Percentiles rank a stretch among this genome's conserved stretches.
Evolutionary conservation across 768 basidiomycete species (phyloP).

Genomic region (Hysterangium stoloniferum): DNA sequence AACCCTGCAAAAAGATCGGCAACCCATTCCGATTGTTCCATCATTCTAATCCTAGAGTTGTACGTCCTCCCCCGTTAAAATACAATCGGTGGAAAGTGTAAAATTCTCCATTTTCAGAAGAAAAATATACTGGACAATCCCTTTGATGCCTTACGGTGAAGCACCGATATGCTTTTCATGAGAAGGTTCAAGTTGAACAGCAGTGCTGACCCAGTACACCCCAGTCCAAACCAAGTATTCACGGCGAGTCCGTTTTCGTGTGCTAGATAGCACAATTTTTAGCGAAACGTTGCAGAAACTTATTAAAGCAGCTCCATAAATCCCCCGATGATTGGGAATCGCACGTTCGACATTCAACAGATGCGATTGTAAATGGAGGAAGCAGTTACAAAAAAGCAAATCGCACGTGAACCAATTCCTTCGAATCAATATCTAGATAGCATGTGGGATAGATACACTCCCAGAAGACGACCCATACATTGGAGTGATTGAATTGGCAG

Average conservation of each 20-base stretch:
- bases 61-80: too few relatives aligned
- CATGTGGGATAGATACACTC: background rate
- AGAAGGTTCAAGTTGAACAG: slow-evolving; percentile 27
- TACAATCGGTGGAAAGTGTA: too few relatives aligned
- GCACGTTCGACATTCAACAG: background rate
- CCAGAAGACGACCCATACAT: background rate
- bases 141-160: slow-evolving; percentile 28
- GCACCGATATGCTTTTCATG: slow-evolving; percentile 30
- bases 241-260: background rate
- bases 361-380: background rate
- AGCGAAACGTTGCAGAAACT: background rate
- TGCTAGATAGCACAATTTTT: background rate
- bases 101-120: too few relatives aligned
- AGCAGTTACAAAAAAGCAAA: background rate
- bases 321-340: background rate
- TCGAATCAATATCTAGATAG: background rate
- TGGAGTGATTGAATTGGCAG: background rate
- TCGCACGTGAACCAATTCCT: background rate
- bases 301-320: background rate
- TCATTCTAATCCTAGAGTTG: too few relatives aligned
- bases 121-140: slow-evolving; percentile 34
- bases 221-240: slow-evolving; percentile 22
- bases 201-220: slow-evolving; percentile 22
- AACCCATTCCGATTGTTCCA: too few relatives aligned
- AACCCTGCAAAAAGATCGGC: too few relatives aligned